Evolutionary conservation across 2,329 filamentous ascomycete genomes (phyloP), one percentile per base, ranked within the genome.

Genomic region (Exophiala sp.): DNA sequence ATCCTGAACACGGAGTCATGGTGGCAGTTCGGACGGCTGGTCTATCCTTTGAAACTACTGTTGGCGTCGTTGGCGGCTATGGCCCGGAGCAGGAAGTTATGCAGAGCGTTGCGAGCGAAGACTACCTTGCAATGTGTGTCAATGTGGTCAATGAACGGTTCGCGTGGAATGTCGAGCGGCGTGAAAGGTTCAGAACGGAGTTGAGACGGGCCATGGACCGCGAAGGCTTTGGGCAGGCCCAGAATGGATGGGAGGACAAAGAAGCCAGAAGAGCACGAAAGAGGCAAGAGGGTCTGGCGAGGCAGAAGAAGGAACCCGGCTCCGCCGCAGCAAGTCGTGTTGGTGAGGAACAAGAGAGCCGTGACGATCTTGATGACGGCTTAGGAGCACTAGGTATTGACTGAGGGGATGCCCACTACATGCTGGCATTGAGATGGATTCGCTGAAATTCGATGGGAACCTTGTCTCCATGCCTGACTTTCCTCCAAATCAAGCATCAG

Each of bases 1-100:
- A 67, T 14, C 54, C 49, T 8, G 62, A 70, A 18, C 69, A 71
- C 39, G 71, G 71, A 10, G 67, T 74, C 16, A 84, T 77, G 42
- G 90, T 90, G 1, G 92, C 88, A 2, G 83, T 97, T 32, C 84
- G 92, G 14, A 91, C 89, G 4, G 88, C 89, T 69, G 91, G 91
- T 0, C 77, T 96, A 1, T 81, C 83, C 1, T 83, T 96, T 57
- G 89, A 95, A 71, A 89, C 88, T 1, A 78, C 96, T 21, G 79
- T 97, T 32, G 92, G 89, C 1, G 77, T 71, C 46, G 62, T 69
- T 34, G 59, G 14, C 16, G 9, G 16, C 7, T 32, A 66, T 36
- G 49, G 63, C 69, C 44, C 54, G 66, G 2, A 61, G 64, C 33
- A 41, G 52, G 29, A 57, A 5, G 73, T 57, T 50, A 63, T 43